Conservation (phyloP, 495 filamentous ascomycete species). For the Pyrenopolyporus hunteri region DNA sequence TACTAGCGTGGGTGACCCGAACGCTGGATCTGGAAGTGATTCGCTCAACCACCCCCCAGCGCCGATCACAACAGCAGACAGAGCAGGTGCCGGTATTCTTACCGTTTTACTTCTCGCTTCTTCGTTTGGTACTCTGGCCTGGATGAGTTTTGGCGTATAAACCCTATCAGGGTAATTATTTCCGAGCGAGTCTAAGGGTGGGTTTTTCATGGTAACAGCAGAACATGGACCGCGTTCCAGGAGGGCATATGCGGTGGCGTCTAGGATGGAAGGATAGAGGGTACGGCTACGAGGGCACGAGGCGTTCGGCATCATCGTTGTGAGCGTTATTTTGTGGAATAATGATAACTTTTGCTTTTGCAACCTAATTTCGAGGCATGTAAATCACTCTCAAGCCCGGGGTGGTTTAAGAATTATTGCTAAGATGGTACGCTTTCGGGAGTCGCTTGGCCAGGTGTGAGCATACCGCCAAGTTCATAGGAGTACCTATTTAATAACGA, state of each 20-base stretch:
- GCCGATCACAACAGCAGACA: slow-evolving; percentile 58
- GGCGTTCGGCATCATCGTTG: slow-evolving; percentile 16
- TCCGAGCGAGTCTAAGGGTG: background rate
- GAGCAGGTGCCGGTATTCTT: slow-evolving; percentile 61
- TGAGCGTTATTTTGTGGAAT: slow-evolving; percentile 1
- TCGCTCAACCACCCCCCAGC: slow-evolving; percentile 29
- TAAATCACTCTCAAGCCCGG: background rate
- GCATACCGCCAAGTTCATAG: background rate
- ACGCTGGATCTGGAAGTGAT: slow-evolving; percentile 55
- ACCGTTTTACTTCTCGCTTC: slow-evolving; percentile 51
- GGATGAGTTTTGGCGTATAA: slow-evolving; percentile 41
- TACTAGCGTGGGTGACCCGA: slow-evolving; percentile 64
- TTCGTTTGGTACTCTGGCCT: slow-evolving; percentile 37
- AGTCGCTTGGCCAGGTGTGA: background rate
- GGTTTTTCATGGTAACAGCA: background rate
- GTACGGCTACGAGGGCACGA: slow-evolving; percentile 3
- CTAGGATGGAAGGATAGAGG: slow-evolving; percentile 18
- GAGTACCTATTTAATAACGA: background rate
- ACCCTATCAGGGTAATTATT: background rate
- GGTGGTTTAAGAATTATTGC: background rate
- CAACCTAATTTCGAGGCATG: background rate
- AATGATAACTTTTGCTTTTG: background rate
- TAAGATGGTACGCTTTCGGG: background rate
- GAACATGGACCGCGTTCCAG: background rate
- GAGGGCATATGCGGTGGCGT: slow-evolving; percentile 22